Base-by-base conservation (phyloP, 2,329 filamentous ascomycete species). In the Botrytis deweyae region DNA sequence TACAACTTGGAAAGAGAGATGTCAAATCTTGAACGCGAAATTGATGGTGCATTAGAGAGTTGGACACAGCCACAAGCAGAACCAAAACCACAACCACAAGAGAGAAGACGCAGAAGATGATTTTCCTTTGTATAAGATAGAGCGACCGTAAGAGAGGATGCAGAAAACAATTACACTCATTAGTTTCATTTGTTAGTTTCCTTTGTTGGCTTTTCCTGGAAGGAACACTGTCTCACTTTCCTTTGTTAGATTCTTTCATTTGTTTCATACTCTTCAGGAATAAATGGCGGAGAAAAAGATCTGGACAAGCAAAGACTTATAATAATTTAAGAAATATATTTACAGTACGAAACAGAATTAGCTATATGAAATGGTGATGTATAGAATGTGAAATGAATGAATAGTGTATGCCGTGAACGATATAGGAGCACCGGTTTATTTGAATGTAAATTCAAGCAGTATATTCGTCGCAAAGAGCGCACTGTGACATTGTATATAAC, bases 31-130 rank as follows among this genome's bases (percentile, higher is more conserved):
- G 55, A 33, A 62, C 7, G 5, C 14, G n/a, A 66, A 36, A 33
- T 72, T 38, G 64, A 73, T 33, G 44, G 52, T 33, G 72, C 29
- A 29, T n/a, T 73, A 22, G 72, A 61, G 42, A n/a, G 40, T 16
- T 73, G 72, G 65, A 14, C 61, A 12, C 46, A 72, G 33, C 42
- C 18, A 40, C 29, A n/a, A 29, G 12, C 10, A 38, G 7, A 20
- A n/a, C 36, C 25, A 55, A 4, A n/a, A 18, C n/a, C 20, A 52
- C 4, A n/a, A 20, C 49, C 25, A 40, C 14, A 40, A 25, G 29
- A 38, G 20, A 52, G 46, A 25, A 1, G 44, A 40, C 10, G 10
- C 6, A 42, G 49, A 33, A 68, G 49, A 69, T 44, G 38, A 40
- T 9, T 18, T 65, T 16, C 16, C 22, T 42, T 4, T 58, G 14